Conservation (phyloP, 306 rosid genomes). For the Cicer pinnatifidum region DNA sequence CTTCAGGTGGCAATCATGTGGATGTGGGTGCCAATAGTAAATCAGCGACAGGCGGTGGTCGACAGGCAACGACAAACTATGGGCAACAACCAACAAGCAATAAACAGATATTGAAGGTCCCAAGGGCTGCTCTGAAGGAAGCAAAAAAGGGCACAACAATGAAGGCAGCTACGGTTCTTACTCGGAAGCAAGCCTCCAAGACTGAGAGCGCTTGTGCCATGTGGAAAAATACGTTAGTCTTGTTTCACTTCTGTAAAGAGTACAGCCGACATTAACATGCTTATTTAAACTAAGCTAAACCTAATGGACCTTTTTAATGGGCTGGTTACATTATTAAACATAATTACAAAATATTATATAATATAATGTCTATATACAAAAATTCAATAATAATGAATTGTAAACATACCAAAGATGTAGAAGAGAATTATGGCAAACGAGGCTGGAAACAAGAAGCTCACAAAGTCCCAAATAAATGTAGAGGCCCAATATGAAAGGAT, state of each 20-base stretch:
- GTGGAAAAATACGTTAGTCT: neutral
- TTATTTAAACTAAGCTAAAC: neutral
- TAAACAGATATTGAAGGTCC: neutral
- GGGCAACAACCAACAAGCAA: neutral
- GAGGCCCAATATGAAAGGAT: slow-evolving; percentile 86
- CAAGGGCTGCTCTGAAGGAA: neutral
- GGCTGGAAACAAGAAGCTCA: slow-evolving; percentile 94
- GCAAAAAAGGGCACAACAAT: neutral
- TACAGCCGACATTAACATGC: neutral
- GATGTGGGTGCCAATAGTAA: neutral
- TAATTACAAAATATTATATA: neutral
- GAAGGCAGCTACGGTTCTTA: neutral
- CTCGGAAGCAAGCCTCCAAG: neutral
- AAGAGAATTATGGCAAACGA: slow-evolving; percentile 75
- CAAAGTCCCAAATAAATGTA: slow-evolving; percentile 84
- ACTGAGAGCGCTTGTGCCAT: neutral
- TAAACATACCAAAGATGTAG: slow-evolving; percentile 76
- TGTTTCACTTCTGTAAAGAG: slow-evolving; percentile 1
- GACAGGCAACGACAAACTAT: neutral
- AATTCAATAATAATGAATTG: slow-evolving; percentile 15
- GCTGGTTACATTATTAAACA: neutral
- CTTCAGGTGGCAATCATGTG: neutral
- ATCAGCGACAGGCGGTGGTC: neutral
- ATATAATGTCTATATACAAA: neutral
- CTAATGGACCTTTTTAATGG: neutral